phyloP scores from a whole-genome alignment of 805 yeast species.

The Saccharomycopsis schoenii region DNA sequence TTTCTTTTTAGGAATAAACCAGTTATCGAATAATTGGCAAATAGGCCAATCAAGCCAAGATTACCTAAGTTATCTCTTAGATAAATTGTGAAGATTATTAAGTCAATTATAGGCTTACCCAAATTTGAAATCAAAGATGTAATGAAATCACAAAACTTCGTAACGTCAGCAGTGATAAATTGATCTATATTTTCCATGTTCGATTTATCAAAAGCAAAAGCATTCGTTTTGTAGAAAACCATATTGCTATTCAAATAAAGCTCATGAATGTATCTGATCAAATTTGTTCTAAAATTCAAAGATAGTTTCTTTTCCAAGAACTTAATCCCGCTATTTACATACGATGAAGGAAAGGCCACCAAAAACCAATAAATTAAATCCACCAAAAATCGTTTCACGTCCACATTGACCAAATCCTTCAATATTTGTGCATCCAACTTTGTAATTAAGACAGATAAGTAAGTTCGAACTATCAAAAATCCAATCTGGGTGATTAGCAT shows the following conservation, averaged over 20 bases:
- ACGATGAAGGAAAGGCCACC: slow-evolving; percentile 88
- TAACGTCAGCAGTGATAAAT: slow-evolving; percentile 76
- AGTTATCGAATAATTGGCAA: slow-evolving; percentile 69
- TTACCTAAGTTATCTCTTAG: slow-evolving; percentile 79
- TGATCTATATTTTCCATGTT: slow-evolving; percentile 66
- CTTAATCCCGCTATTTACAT: slow-evolving; percentile 83
- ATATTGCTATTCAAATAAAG: slow-evolving; percentile 70
- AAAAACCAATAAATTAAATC: slow-evolving; percentile 82
- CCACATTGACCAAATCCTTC: slow-evolving; percentile 75
- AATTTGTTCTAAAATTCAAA: slow-evolving; percentile 72
- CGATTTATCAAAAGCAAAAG: slow-evolving; percentile 30
- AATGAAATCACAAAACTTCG: slow-evolving; percentile 69
- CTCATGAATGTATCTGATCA: slow-evolving; percentile 83
- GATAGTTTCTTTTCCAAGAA: slow-evolving; percentile 68
- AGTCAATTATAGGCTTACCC: slow-evolving; percentile 86
- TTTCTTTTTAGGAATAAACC: slow-evolving; percentile 62
- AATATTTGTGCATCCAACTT: slow-evolving; percentile 88
- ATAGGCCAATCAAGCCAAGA: slow-evolving; percentile 74
- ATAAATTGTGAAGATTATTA: slow-evolving; percentile 75
- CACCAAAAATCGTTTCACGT: slow-evolving; percentile 60
- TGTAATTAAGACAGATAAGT: slow-evolving; percentile 78
- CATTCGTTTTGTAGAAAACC: slow-evolving; percentile 74
- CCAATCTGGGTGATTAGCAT: slow-evolving; percentile 60
- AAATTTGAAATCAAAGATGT: slow-evolving; percentile 78
- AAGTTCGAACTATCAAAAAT: slow-evolving; percentile 72